Percentiles rank a stretch among this genome's conserved stretches.
phyloP scores from a whole-genome alignment of 148 eudicot species.

The Polygonum aviculare region DNA sequence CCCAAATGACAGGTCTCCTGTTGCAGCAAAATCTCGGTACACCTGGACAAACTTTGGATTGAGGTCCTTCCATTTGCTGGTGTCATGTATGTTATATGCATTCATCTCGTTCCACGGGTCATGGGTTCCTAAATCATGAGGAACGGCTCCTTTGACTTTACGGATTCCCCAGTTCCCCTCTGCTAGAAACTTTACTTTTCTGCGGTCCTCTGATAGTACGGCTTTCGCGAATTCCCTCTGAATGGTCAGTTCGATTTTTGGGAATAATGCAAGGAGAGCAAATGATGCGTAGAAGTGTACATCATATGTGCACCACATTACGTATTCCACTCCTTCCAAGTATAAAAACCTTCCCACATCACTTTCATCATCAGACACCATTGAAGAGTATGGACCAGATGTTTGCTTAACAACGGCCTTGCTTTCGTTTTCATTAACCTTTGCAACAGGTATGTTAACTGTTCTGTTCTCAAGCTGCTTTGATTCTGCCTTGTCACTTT shows the following conservation, averaged over 20 bases:
- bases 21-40: conserved; percentile 84
- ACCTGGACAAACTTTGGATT: conserved; percentile 97
- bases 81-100: conserved; percentile 96
- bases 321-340: conserved; percentile 93
- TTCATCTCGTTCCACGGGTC: conserved; percentile 99
- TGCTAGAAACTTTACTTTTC: conserved; percentile 78
- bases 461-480: conserved; percentile 18
- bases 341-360: conserved; percentile 93
- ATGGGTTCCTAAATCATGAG: conserved; percentile 97
- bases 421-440: conserved; percentile 23
- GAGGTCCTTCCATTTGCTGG: conserved; percentile 97
- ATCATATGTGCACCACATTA: conserved; percentile 99
- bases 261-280: conserved; percentile 86
- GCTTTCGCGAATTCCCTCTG: conserved; percentile 98
- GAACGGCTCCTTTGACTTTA: conserved; percentile 85
- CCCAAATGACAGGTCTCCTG: conserved; percentile 88
- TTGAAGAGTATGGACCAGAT: conserved; percentile 11
- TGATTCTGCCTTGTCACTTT: conserved; percentile 14
- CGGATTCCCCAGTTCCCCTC: conserved; percentile 92
- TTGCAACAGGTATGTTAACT: conserved; percentile 23
- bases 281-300: conserved; percentile 98
- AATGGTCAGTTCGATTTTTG: conserved; percentile 88
- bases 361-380: conserved; percentile 21
- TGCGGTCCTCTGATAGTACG: conserved; percentile 66
- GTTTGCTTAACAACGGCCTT: conserved; percentile 4